Conservation (phyloP, 2,329 filamentous ascomycete species). For the Colletotrichum echinochloae region DNA sequence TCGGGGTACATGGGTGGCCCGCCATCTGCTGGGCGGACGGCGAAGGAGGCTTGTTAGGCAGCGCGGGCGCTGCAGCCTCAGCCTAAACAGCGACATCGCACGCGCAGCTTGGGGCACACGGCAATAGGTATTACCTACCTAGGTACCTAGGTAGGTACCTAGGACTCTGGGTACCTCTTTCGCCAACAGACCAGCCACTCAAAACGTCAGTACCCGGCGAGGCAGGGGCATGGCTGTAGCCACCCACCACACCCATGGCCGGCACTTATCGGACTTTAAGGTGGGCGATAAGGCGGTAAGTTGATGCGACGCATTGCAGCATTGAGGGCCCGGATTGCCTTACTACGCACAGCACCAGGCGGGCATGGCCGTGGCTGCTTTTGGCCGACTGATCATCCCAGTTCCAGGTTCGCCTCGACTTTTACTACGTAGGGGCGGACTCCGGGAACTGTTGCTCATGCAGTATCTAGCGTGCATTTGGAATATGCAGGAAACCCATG, state of each 20-base stretch:
- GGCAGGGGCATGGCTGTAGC: constrained; percentile 10
- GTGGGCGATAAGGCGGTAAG: constrained; percentile 28
- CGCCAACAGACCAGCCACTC: constrained; percentile 32
- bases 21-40: not conserved
- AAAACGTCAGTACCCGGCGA: constrained; percentile 16
- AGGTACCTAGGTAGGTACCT: no score
- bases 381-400: constrained; percentile 7
- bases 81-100: constrained; percentile 26
- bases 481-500: constrained; percentile 16
- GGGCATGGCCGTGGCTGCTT: constrained; percentile 7
- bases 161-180: constrained; percentile 33
- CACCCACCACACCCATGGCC: constrained; percentile 10
- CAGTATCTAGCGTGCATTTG: constrained; percentile 8
- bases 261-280: constrained; percentile 31
- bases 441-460: constrained; percentile 2
- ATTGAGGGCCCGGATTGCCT: constrained; percentile 27
- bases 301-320: constrained; percentile 26
- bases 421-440: constrained; percentile 4
- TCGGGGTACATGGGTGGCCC: constrained; percentile 17
- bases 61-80: constrained; percentile 32
- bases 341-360: not conserved
- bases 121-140: no score
- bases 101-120: constrained; percentile 23
- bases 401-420: constrained; percentile 31
- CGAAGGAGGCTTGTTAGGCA: constrained; percentile 33